Conservation (phyloP, 2,329 filamentous ascomycete genomes). For the Daldinia sp. region DNA sequence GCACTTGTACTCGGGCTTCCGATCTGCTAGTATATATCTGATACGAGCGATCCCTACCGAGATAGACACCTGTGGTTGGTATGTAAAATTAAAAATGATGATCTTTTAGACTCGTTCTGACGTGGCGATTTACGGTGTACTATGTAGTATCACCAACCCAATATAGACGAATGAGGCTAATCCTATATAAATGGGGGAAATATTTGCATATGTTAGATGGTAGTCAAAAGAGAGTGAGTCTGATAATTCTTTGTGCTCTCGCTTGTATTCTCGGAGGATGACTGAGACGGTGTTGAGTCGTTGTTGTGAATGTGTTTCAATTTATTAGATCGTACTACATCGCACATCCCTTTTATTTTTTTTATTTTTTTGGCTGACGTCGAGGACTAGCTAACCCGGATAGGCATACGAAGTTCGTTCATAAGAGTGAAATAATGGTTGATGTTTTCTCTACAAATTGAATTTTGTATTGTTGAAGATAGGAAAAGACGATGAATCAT, state of each 20-base stretch:
- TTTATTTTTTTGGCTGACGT: too few species aligned
- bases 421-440: background rate
- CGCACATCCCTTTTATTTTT: background rate
- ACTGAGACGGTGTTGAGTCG: background rate
- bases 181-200: background rate
- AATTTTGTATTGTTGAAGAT: background rate
- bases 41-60: background rate
- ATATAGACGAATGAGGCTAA: background rate
- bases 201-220: background rate
- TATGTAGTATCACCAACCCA: background rate
- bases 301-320: background rate
- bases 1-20: background rate
- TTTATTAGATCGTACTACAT: background rate
- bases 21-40: background rate
- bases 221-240: background rate
- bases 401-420: background rate
- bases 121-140: background rate
- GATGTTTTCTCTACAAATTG: background rate
- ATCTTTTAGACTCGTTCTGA: background rate
- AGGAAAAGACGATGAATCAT: slow-evolving; percentile 1
- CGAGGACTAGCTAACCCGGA: background rate
- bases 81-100: background rate
- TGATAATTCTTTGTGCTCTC: background rate
- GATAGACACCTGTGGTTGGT: background rate
- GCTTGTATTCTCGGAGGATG: background rate